Evolutionary conservation across 2,329 filamentous ascomycete genomes (phyloP).

Genomic region (Epicoccum nigrum): DNA sequence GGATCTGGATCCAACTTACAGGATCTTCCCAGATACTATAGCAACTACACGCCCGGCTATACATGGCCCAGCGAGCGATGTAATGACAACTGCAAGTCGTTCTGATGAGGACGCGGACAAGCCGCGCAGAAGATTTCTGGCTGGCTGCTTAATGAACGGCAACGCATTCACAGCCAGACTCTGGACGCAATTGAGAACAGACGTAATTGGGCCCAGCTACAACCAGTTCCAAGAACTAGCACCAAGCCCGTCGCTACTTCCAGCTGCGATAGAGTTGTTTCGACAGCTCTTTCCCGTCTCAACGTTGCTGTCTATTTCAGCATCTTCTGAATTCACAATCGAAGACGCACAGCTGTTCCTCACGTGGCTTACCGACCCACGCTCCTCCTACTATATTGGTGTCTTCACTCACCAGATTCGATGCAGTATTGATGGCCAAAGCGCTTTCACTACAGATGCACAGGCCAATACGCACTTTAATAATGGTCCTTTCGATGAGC

Average conservation of each 20-base stretch:
- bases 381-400: slow-evolving; percentile 22
- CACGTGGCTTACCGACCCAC: slow-evolving; percentile 25
- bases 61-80: background rate
- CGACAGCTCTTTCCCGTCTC: slow-evolving; percentile 3
- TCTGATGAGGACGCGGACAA: slow-evolving; percentile 7
- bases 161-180: slow-evolving; percentile 15
- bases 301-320: background rate
- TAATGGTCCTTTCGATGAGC: slow-evolving; percentile 6
- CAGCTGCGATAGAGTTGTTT: slow-evolving; percentile 12
- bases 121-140: slow-evolving; percentile 19
- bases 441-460: slow-evolving; percentile 8
- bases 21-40: slow-evolving; percentile 6
- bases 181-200: slow-evolving; percentile 20
- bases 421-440: slow-evolving; percentile 1
- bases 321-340: background rate
- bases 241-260: slow-evolving; percentile 4
- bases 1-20: background rate
- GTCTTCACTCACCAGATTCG: background rate
- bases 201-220: slow-evolving; percentile 22
- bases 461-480: slow-evolving; percentile 12
- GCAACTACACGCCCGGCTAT: background rate
- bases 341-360: slow-evolving; percentile 22
- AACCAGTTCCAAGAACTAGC: slow-evolving; percentile 13
- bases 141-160: slow-evolving; percentile 20
- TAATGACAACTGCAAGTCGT: background rate